Percentiles rank a stretch among this genome's conserved stretches.
These are phyloP conservation scores for Aspergillus quadricinctus DNA, from an alignment of 2,329 filamentous ascomycete genomes.

Conservation along the genomic window DNA sequence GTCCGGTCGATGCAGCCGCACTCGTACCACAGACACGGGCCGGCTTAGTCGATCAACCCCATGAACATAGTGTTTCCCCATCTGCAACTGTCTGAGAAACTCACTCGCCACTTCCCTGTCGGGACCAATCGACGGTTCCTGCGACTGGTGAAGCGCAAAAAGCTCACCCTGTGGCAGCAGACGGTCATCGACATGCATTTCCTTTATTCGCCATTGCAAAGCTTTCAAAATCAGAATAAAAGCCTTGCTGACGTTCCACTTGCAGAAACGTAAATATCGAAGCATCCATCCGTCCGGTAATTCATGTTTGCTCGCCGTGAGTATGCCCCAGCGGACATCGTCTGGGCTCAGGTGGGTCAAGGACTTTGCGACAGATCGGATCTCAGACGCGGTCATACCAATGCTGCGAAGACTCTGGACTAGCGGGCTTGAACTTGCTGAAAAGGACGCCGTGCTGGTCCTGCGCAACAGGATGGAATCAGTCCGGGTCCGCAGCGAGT, in stretches of 20 bases:
- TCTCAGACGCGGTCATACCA: conserved; percentile 41
- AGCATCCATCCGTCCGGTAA: conserved; percentile 78
- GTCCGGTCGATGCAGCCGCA: conserved; percentile 71
- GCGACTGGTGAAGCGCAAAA: conserved; percentile 55
- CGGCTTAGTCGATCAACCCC: conserved; percentile 74
- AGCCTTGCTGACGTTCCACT: conserved; percentile 89
- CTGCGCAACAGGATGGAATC: conserved; percentile 42
- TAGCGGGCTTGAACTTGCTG: conserved; percentile 4
- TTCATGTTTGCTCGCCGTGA: conserved; percentile 89
- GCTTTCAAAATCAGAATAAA: conserved; percentile 86
- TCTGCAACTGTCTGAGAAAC: conserved; percentile 72
- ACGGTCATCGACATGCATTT: conserved; percentile 81
- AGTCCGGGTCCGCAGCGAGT: conserved; percentile 33
- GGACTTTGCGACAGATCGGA: conserved; percentile 72
- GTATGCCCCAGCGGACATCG: conserved; percentile 71
- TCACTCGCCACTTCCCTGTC: conserved; percentile 64
- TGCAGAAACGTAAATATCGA: conserved; percentile 73
- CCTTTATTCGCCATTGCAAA: conserved; percentile 77
- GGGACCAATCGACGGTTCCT: conserved; percentile 24
- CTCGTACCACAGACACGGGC: conserved; percentile 77
- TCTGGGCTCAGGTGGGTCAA: conserved; percentile 70
- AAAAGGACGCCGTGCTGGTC: conserved; percentile 70
- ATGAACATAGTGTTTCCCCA: conserved; percentile 87
- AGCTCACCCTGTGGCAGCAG: conserved; percentile 72
- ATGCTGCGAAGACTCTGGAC: conserved; percentile 5